Base-by-base conservation (phyloP, 1,284 basidiomycete species). In the Cutaneotrichosporon cyanovorans region DNA sequence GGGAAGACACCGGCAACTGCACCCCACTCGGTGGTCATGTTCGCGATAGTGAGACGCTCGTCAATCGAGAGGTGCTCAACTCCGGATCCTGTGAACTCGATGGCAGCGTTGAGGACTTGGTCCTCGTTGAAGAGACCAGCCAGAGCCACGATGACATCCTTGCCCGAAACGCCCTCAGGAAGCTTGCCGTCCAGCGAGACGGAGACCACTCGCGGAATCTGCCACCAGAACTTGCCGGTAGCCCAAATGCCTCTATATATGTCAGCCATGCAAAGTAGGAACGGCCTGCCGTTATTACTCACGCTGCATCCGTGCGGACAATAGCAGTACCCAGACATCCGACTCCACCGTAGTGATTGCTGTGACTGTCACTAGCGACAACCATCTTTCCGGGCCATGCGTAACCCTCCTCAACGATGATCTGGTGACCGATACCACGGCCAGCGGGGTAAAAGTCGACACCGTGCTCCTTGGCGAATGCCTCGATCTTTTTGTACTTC, bases 11-110 rank as follows among this genome's bases (percentile, higher is more conserved):
- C 93, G 7, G 83, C 90, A 1, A 99, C 80, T 1, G 93, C 93
- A 42, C 93, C 93, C 93, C 93, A 99, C 69, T 99, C 93, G 15
- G 95, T 98, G 4, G 93, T 97, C 93, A 98, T 98, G 71, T 95
- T 95, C 28, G 90, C 78, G 55, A 98, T 97, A 0, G 93, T 93
- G 43, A 99, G 76, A 30, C 93, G 80, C 63, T 98, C 91, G 65
- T 99, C 93, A 37, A 99, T 78, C 0, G 81, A 75, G 36, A 99
- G 76, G 28, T 81, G 77, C 20, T 78, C 64, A n/a, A 97, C 77
- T 18, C 93, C 95, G 30, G 86, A 82, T n/a, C 93, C 93, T 2
- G 84, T 83, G 71, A 99, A 99, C 69, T 99, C 95, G 68, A 99
- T 86, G 2, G 93, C 93, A n/a, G 86, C 85, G 63, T 99, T 99